phyloP scores from a whole-genome alignment of 2,329 filamentous ascomycete species.

The Xylaria sp. region DNA sequence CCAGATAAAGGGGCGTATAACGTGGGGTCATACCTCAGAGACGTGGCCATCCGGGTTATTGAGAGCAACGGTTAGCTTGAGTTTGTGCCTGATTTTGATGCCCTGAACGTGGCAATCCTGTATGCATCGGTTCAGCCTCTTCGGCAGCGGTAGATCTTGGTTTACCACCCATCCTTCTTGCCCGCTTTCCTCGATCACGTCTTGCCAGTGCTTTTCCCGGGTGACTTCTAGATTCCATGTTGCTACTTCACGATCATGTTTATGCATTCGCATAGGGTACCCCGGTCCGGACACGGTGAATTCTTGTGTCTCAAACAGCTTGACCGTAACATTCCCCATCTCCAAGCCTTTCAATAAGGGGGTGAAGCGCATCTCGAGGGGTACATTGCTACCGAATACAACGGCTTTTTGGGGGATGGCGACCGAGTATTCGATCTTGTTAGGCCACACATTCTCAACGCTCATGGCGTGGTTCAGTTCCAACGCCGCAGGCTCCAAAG shows the following conservation, averaged over 20 bases:
- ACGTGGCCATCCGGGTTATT: slow-evolving; percentile 95
- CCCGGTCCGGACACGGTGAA: slow-evolving; percentile 64
- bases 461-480: slow-evolving; percentile 90
- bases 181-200: slow-evolving; percentile 74
- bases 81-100: slow-evolving; percentile 92
- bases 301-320: slow-evolving; percentile 82
- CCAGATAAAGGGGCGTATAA: slow-evolving; percentile 2
- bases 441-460: slow-evolving; percentile 97
- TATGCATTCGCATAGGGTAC: slow-evolving; percentile 65
- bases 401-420: slow-evolving; percentile 93
- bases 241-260: slow-evolving; percentile 72
- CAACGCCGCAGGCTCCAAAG: slow-evolving; percentile 78
- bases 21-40: slow-evolving; percentile 74
- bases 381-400: slow-evolving; percentile 88
- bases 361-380: slow-evolving; percentile 86
- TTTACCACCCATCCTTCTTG: slow-evolving; percentile 73
- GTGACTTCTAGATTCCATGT: slow-evolving; percentile 67
- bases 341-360: slow-evolving; percentile 89
- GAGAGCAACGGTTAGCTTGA: slow-evolving; percentile 89
- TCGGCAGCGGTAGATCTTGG: slow-evolving; percentile 77
- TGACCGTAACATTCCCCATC: slow-evolving; percentile 83
- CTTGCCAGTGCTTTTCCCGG: slow-evolving; percentile 73
- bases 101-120: slow-evolving; percentile 90
- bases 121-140: slow-evolving; percentile 82
- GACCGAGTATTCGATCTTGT: slow-evolving; percentile 97